phyloP scores from a whole-genome alignment of 176 grass and related monocot genomes.

The Avena sativa region DNA sequence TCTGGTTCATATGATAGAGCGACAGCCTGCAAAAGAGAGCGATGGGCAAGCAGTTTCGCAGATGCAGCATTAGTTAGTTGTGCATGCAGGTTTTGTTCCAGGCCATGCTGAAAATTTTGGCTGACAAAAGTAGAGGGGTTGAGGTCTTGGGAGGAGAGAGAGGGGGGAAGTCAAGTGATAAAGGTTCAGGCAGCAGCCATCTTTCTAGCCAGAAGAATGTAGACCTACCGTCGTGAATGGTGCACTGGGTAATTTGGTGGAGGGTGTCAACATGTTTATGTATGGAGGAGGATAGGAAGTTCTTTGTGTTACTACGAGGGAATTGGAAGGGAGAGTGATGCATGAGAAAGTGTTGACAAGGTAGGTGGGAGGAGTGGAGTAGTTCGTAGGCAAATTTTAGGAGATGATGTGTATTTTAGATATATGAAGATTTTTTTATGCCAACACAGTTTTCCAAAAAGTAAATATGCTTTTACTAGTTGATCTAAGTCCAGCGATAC shows the following conservation, averaged over 20 bases:
- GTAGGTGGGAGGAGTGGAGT: background rate
- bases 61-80: background rate
- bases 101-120: background rate
- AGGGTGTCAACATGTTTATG: background rate
- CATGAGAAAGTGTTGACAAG: background rate
- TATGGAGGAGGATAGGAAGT: background rate
- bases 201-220: background rate
- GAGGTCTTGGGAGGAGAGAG: background rate
- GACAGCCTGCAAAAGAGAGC: background rate
- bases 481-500: background rate
- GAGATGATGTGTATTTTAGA: background rate
- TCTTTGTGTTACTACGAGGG: background rate
- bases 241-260: background rate
- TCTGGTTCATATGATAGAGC: background rate
- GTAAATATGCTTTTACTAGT: background rate
- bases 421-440: background rate
- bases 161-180: background rate
- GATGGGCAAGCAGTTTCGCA: background rate
- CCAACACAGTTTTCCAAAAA: background rate
- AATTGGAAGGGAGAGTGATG: background rate
- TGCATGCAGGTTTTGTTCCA: background rate
- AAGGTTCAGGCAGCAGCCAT: background rate
- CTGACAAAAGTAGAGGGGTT: background rate
- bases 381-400: background rate
- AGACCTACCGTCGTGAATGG: background rate